Evolutionary conservation across 1,284 basidiomycete genomes (phyloP).

Genomic region (Pseudomicrostroma phylloplanum): DNA sequence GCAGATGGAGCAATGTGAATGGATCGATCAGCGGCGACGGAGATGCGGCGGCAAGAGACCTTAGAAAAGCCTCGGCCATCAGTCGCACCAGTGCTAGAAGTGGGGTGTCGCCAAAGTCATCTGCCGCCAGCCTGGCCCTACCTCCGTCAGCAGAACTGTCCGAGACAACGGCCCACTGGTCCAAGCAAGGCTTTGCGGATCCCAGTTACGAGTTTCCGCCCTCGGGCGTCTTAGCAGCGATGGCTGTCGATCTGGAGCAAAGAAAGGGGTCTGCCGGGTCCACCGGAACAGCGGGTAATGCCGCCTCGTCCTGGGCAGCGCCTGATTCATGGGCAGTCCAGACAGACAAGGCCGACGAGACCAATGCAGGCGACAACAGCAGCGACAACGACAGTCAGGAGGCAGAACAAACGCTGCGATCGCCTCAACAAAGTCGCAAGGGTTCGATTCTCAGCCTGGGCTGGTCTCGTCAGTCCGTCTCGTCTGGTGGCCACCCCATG

Average conservation of each 20-base stretch:
- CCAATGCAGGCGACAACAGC: constrained; percentile 24
- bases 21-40: not conserved
- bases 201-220: constrained; percentile 30
- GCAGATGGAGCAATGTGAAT: not conserved
- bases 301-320: constrained; percentile 44
- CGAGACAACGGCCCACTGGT: constrained; percentile 10
- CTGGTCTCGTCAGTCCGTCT: not conserved
- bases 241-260: not conserved
- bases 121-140: constrained; percentile 24
- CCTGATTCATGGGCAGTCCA: constrained; percentile 50
- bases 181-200: constrained; percentile 20
- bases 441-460: not conserved
- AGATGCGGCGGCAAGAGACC: not conserved
- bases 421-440: constrained; percentile 4
- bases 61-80: constrained; percentile 17
- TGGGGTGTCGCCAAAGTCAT: constrained; percentile 40
- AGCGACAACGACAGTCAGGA: constrained; percentile 16
- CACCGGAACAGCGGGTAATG: constrained; percentile 20
- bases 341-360: constrained; percentile 28
- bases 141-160: constrained; percentile 7
- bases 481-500: not conserved
- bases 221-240: not conserved
- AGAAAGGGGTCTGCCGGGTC: not conserved
- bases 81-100: constrained; percentile 13
- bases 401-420: constrained; percentile 11